phyloP scores from a whole-genome alignment of 306 rosid species.

The Gleditsia sinensis region DNA sequence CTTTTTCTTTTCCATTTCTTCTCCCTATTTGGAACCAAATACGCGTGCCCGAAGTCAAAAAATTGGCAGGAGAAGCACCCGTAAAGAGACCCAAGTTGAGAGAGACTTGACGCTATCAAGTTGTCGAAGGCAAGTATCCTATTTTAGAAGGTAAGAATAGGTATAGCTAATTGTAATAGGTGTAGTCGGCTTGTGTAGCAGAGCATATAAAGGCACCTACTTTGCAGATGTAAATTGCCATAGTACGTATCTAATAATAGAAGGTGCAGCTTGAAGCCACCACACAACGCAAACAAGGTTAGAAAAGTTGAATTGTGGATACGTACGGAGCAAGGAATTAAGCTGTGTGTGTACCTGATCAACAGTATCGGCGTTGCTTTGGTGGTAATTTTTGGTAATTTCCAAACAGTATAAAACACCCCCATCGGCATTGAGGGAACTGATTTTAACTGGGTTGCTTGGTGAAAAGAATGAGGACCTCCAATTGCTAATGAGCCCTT shows the following conservation, averaged over 20 bases:
- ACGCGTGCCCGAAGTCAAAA: background rate
- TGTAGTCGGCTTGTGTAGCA: background rate
- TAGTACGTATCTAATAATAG: background rate
- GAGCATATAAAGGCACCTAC: background rate
- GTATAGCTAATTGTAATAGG: background rate
- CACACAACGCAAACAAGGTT: background rate
- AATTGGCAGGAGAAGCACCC: background rate
- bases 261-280: too few relatives aligned
- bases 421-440: constrained; percentile 66
- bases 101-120: background rate
- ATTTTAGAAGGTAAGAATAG: constrained; percentile 20
- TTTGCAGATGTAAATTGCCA: background rate
- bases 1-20: background rate
- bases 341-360: constrained; percentile 61
- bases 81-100: background rate
- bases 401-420: constrained; percentile 92
- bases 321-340: background rate
- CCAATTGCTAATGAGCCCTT: constrained; percentile 91
- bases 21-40: too few relatives aligned
- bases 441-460: constrained; percentile 70
- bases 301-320: background rate
- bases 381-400: constrained; percentile 77
- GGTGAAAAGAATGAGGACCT: constrained; percentile 92
- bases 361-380: constrained; percentile 45
- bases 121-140: constrained; percentile 34